Evolutionary conservation across 768 basidiomycete genomes (phyloP), one percentile per base, ranked within the genome.

Genomic region (Auriculariales sp.): DNA sequence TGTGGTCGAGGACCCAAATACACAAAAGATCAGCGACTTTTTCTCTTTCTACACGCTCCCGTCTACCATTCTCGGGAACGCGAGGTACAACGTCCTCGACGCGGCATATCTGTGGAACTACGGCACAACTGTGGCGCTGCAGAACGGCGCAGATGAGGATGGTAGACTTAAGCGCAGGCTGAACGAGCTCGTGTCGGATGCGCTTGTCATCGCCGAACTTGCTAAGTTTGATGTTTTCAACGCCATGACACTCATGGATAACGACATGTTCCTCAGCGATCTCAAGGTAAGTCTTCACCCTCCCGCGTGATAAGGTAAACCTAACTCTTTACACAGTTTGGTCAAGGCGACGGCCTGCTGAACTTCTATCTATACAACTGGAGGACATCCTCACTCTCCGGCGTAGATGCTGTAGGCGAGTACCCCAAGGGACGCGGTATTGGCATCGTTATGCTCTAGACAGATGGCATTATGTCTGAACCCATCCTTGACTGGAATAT

Each of bases 81-180:
- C 71, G n/a, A 85, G 81, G 55, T 67, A 91, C 60, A 71, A 74
- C 17, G 58, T 78, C 27, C 75, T 99, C 33, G 82, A 99, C 56
- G 94, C 93, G 0, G 94, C 90, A 10, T 99, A 98, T 66, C 71
- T 97, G 22, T 98, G 78, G 65, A 98, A 97, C 67, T 98, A 98
- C 59, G 95, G 90, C 17, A 83, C 85, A 5, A 82, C 85, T 47
- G 72, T 69, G 3, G 85, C 80, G 2, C 81, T 90, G 54, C 62
- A 73, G 47, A 69, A 73, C 17, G 75, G 68, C 6, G 72, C 75
- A 28, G 79, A 87, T 48, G 73, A 73, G n/a, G 74, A 77, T 36
- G 75, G 68, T 24, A 66, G 63, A 25, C 62, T 95, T 49, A 83
- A 81, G 63, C 71, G 72, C 53, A 74, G 93, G 35, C 66, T 99